Evolutionary conservation across 1,284 basidiomycete genomes (phyloP), one percentile per base, ranked within the genome.

Genomic region (Polyporus tsugae): DNA sequence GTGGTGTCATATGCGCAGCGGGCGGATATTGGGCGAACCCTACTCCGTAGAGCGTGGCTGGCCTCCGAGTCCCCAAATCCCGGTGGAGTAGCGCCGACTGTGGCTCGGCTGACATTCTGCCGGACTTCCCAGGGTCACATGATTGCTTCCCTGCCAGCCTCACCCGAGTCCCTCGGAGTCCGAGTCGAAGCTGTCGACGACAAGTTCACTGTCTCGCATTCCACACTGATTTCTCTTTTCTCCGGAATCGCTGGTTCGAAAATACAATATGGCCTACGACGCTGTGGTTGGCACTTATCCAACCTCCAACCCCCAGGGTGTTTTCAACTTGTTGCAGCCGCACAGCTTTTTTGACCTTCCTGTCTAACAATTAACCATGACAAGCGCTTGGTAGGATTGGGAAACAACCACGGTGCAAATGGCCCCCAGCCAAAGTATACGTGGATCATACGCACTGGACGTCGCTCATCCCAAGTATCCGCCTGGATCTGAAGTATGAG

Each of bases 1-100:
- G 53, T 35, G 29, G 53, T 55, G 33, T 55, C 29, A 55, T 55
- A 17, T 19, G 17, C 53, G 29, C 17, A 6, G 53, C 53, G 53
- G 53, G 53, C 53, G 53, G 53, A n/a, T n/a, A 35, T 55, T 55
- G 53, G 33, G 33, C 25, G 53, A 55, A 55, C 53, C 33, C 13
- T 13, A 55, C 53, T 35, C 29, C 29, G 35, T 17, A 15, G 2
- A 13, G 52, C 25, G 29, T 49, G 46, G 11, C n/a, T 22, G n/a
- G 42, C 42, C 17, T 44, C 19, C 42, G n/a, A n/a, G n/a, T n/a
- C 39, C 39, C 13, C 39, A 41, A 41, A 41, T 29, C 29, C 29
- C 29, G 2, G 2, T 29, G 29, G 29, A 29, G 29, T 2, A 29
- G 29, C 29, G 29, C n/a, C 41, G 13, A 41, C 13, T 42, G 41